Evolutionary conservation across 1,139 yeast species (phyloP).

Genomic region (Yamadazyma taylorii): DNA sequence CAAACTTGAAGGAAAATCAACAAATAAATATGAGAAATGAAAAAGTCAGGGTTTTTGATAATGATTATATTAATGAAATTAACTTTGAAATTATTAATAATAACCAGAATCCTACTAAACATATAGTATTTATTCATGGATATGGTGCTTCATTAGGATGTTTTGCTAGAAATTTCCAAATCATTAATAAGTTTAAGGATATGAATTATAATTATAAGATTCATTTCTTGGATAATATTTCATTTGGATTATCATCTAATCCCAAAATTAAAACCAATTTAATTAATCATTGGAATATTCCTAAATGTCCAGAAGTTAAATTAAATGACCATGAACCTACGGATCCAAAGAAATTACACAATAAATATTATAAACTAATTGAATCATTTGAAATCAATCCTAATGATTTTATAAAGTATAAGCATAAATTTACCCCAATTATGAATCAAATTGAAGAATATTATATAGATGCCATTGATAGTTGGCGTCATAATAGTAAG

Average conservation of each 20-base stretch:
- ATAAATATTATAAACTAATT: conserved; percentile 44
- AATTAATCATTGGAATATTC: conserved; percentile 23
- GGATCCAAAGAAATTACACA: conserved; percentile 30
- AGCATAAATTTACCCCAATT: conserved; percentile 41
- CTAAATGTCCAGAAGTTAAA: conserved; percentile 29
- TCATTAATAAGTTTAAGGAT: conserved; percentile 40
- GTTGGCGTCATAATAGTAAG: conserved; percentile 34
- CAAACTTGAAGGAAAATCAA: conserved; percentile 20
- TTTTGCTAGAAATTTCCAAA: conserved; percentile 72
- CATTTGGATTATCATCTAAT: conserved; percentile 79
- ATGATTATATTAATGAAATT: conserved; percentile 39
- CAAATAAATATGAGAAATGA: conserved; percentile 22
- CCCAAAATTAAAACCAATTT: conserved; percentile 39
- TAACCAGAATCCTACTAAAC: conserved; percentile 25
- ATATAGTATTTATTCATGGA: conserved; percentile 79
- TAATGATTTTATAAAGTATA: conserved; percentile 27
- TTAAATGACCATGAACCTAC: conserved; percentile 33
- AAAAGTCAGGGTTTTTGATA: conserved; percentile 27
- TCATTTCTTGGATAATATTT: conserved; percentile 80
- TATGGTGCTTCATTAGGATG: conserved; percentile 89
- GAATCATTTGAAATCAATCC: conserved; percentile 33
- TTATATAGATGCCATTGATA: conserved; percentile 38
- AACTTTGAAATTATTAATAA: conserved; percentile 30
- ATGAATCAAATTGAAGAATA: conserved; percentile 41
- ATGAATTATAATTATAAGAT: conserved; percentile 47